Evolutionary conservation across 768 basidiomycete species (phyloP), one percentile per base, ranked within the genome.

Genomic region (Boletus vinaceobasis): DNA sequence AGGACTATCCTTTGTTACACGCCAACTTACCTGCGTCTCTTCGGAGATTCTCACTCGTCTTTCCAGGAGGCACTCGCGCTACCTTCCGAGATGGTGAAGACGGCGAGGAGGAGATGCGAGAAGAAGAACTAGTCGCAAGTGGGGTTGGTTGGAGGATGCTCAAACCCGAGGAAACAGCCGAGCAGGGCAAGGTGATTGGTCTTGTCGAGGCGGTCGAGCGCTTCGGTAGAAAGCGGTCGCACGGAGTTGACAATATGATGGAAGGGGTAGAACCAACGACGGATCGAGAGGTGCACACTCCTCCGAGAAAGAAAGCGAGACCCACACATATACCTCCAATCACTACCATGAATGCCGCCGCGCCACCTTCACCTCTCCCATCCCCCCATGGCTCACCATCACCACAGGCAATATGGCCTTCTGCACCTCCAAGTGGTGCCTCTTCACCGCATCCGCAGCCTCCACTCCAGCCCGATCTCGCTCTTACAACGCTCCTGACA

Each of bases 341-440:
- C 48, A 79, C 80, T n/a, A 83, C 85, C 1, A 73, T 86, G 38
- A 85, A 82, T 61, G 80, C 79, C 13, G 90, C 89, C 10, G 90
- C 88, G 13, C 90, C 90, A 9, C 90, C 87, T 19, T 91, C 90
- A 1, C 90, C 90, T 47, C 73, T 93, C 37, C 90, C 90, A 13
- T 93, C 90, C 11, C 90, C 90, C 19, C 87, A 86, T 71, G 90
- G 89, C 26, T 92, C 91, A 14, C 90, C 90, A 5, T 81, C 86
- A 5, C 87, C 87, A 21, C 82, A 87, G 65, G 74, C 75, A 48
- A 84, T 87, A 49, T 91, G 87, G 88, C 87, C 88, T 19, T 89
- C 88, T 9, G 86, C 87, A 11, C 86, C 88, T 14, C 86, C 89
- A n/a, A 88, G 86, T 62, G 86, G 86, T 2, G 80, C 84, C 23